Percentiles rank a stretch among this genome's conserved stretches.
Conservation (phyloP, 768 basidiomycete genomes). For the Galerina marginata region DNA sequence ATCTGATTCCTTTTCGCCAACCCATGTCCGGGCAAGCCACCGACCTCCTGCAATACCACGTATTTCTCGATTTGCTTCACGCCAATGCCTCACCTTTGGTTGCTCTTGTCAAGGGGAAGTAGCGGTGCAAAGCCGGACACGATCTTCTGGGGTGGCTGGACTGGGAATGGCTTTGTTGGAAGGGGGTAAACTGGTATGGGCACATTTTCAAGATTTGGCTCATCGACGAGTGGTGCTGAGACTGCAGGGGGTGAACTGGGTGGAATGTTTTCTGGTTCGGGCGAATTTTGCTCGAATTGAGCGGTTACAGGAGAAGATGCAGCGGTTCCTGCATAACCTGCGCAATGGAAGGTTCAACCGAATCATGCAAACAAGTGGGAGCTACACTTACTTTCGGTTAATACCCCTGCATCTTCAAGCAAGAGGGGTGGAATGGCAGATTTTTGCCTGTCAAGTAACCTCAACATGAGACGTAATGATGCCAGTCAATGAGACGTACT, state of each 20-base stretch:
- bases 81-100: slow-evolving; percentile 74
- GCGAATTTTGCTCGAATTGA: slow-evolving; percentile 51
- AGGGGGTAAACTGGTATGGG: slow-evolving; percentile 79
- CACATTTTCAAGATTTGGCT: slow-evolving; percentile 58
- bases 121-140: slow-evolving; percentile 71
- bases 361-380: not conserved
- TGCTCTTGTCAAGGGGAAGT: slow-evolving; percentile 68
- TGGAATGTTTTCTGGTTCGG: slow-evolving; percentile 52
- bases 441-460: slow-evolving; percentile 33
- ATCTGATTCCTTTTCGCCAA: slow-evolving; percentile 82
- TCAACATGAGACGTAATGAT: slow-evolving; percentile 15
- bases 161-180: slow-evolving; percentile 83
- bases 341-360: slow-evolving; percentile 14
- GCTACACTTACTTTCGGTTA: slow-evolving; percentile 63
- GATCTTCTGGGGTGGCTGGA: slow-evolving; percentile 81
- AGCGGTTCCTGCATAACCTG: slow-evolving; percentile 71
- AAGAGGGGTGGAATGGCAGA: slow-evolving; percentile 41
- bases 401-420: slow-evolving; percentile 54
- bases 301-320: slow-evolving; percentile 72
- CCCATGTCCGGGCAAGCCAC: slow-evolving; percentile 83
- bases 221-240: slow-evolving; percentile 34
- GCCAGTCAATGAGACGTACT: slow-evolving; percentile 30
- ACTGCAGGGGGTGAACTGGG: slow-evolving; percentile 36
- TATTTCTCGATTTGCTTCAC: slow-evolving; percentile 75
- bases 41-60: slow-evolving; percentile 84